Percentiles rank a stretch among this genome's conserved stretches.
phyloP scores from a whole-genome alignment of 768 basidiomycete genomes.

The Macrocybe gigantea region DNA sequence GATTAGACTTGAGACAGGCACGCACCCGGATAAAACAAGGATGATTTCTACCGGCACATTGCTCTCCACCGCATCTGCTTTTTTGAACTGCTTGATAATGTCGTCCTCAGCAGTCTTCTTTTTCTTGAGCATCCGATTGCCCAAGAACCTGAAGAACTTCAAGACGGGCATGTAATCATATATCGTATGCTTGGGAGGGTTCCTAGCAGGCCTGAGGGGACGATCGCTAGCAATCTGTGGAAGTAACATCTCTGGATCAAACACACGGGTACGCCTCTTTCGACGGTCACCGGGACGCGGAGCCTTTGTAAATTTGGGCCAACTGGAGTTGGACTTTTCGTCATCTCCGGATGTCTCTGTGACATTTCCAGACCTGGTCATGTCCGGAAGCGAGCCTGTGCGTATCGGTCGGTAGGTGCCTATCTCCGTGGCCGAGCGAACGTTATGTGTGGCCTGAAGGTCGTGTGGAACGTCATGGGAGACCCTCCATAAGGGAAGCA shows the following conservation, averaged over 20 bases:
- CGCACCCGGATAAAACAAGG: conserved; percentile 45
- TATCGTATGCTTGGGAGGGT: conserved; percentile 45
- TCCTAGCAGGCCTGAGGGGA: conserved; percentile 48
- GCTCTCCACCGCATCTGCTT: conserved; percentile 37
- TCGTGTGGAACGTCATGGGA: conserved; percentile 25
- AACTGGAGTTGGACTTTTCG: conserved; percentile 13
- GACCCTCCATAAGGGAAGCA: conserved; percentile 53
- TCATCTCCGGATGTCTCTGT: conserved; percentile 7
- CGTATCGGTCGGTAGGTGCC: conserved; percentile 11
- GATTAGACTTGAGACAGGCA: conserved; percentile 20
- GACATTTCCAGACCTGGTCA: conserved; percentile 3
- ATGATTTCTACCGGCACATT: conserved; percentile 61
- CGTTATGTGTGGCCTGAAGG: neutral
- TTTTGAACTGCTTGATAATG: conserved; percentile 24
- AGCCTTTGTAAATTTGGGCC: conserved; percentile 7
- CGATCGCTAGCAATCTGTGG: conserved; percentile 26
- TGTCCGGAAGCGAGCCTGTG: conserved; percentile 9
- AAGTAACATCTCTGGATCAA: conserved; percentile 30
- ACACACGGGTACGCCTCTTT: conserved; percentile 2
- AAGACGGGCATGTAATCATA: conserved; percentile 53
- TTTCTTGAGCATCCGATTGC: conserved; percentile 16
- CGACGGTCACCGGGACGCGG: neutral
- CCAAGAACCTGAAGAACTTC: conserved; percentile 42
- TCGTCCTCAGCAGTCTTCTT: conserved; percentile 13
- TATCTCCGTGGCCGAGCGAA: conserved; percentile 8